Conservation (phyloP, 257 asterid genomes). For the Capsicum baccatum region DNA sequence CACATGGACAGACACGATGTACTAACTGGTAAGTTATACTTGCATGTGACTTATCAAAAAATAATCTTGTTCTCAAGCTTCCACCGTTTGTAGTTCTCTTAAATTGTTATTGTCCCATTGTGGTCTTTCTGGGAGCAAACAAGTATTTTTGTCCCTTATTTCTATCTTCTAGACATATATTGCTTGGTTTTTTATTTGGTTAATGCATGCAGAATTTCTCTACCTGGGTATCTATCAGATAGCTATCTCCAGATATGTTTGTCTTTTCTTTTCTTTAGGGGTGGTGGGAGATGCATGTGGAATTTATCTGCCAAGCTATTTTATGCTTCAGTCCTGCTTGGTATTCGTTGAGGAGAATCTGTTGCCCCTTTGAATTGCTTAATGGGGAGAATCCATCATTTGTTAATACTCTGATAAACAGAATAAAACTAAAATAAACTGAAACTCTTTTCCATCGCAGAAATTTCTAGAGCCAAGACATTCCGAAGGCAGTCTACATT, state of each 20-base stretch:
- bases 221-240: background rate
- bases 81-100: background rate
- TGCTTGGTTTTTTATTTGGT: background rate
- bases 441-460: slow-evolving; percentile 44
- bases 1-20: slow-evolving; percentile 68
- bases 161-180: background rate
- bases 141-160: background rate
- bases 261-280: background rate
- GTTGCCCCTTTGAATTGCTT: background rate
- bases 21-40: slow-evolving; percentile 59
- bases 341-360: background rate
- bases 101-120: background rate
- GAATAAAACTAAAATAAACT: background rate
- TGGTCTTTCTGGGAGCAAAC: background rate
- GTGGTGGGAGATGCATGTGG: slow-evolving; percentile 8
- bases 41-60: background rate
- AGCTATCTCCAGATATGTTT: background rate
- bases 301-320: background rate
- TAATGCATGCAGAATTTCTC: background rate
- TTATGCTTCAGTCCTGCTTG: background rate
- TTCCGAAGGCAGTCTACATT: slow-evolving; percentile 84
- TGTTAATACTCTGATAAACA: background rate
- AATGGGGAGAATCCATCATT: background rate
- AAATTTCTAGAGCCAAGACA: slow-evolving; percentile 72
- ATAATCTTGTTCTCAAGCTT: background rate